Percentiles rank a stretch among this genome's conserved stretches.
phyloP scores from a whole-genome alignment of 2,329 filamentous ascomycete genomes.

The Didymella keratinophila region DNA sequence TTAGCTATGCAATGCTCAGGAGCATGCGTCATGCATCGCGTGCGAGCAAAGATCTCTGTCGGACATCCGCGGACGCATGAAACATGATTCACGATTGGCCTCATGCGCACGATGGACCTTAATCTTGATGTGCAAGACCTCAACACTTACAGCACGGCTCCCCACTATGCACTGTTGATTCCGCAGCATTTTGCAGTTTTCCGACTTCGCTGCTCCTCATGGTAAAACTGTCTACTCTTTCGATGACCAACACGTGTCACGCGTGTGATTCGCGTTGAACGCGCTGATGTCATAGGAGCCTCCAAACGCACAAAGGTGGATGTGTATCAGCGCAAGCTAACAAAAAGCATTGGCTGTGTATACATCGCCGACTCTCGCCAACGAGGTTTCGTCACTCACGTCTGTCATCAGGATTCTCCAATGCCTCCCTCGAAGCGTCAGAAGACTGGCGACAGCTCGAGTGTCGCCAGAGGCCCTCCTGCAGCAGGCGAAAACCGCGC shows the following conservation, averaged over 20 bases:
- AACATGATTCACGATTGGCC: neutral
- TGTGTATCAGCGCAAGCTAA: too few species aligned
- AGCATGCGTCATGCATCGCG: conserved; percentile 13
- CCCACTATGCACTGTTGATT: neutral
- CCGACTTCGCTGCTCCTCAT: too few species aligned
- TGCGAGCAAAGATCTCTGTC: conserved; percentile 5
- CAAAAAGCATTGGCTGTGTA: too few species aligned
- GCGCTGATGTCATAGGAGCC: neutral
- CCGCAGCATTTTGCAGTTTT: neutral
- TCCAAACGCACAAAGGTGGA: too few species aligned
- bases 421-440: neutral
- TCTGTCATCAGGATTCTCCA: too few species aligned
- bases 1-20: conserved; percentile 6
- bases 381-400: too few species aligned
- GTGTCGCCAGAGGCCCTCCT: neutral
- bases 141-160: neutral
- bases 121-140: neutral
- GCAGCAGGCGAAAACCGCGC: too few species aligned
- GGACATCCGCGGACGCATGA: conserved; percentile 1
- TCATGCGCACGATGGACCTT: conserved; percentile 7
- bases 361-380: too few species aligned
- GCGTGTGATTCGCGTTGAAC: conserved; percentile 3
- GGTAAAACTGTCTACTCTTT: neutral
- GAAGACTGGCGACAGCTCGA: neutral
- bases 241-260: neutral